These are phyloP conservation scores for Rhytidiadelphus loreus DNA, from an alignment of 225 moss, liverwort and hornwort genomes.

Conservation along the genomic window DNA sequence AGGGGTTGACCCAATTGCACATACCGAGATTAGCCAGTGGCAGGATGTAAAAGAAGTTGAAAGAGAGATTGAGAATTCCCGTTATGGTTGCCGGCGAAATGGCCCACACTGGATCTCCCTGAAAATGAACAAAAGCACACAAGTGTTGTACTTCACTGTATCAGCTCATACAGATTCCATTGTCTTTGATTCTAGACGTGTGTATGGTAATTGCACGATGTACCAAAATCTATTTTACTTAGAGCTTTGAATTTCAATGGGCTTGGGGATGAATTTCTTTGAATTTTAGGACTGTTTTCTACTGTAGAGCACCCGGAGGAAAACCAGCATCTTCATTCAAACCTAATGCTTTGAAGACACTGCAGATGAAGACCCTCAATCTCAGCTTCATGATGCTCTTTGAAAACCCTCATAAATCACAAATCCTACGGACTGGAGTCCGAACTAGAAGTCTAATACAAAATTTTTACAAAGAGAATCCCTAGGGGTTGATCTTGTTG, in stretches of 20 bases:
- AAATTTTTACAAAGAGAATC: neutral
- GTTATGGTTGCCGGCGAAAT: constrained; percentile 62
- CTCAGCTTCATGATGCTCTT: neutral
- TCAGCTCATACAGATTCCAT: neutral
- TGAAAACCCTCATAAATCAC: neutral
- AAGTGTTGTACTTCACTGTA: neutral
- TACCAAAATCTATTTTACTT: no score
- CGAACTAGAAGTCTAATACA: neutral
- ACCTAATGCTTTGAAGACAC: neutral
- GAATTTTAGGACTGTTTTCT: neutral
- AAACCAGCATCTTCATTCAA: neutral
- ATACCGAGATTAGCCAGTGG: constrained; percentile 67
- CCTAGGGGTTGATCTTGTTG: neutral
- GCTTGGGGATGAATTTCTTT: neutral
- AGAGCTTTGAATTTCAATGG: no score
- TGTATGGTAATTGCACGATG: neutral
- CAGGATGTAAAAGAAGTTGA: constrained; percentile 88
- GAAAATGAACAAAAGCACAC: neutral
- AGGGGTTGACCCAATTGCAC: neutral
- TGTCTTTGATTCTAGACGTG: neutral
- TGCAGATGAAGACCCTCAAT: neutral
- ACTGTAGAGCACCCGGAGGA: neutral
- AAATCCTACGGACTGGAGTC: neutral
- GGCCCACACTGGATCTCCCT: constrained; percentile 99
- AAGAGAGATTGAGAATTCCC: constrained; percentile 60